phyloP scores from a whole-genome alignment of 1,139 yeast genomes.

The Pichia inconspicua region DNA sequence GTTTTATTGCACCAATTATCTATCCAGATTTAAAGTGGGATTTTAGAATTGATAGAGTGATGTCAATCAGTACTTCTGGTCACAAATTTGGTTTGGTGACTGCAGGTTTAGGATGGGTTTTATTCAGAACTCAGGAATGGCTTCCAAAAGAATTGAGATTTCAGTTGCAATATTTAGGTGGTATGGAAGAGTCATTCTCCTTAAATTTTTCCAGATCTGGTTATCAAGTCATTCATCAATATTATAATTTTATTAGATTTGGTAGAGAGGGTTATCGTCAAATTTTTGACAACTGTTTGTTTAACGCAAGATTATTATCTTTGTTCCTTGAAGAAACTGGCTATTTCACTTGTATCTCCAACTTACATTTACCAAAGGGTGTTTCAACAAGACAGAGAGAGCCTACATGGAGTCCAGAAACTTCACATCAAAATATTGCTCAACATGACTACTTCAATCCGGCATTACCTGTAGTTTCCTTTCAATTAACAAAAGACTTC shows the following conservation, averaged over 20 bases:
- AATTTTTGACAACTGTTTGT: slow-evolving; percentile 54
- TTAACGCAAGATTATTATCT: slow-evolving; percentile 65
- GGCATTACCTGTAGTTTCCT: slow-evolving; percentile 88
- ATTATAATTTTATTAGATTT: slow-evolving; percentile 64
- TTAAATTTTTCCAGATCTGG: slow-evolving; percentile 91
- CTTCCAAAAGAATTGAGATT: slow-evolving; percentile 70
- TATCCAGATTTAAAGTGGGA: slow-evolving; percentile 79
- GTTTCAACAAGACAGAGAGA: slow-evolving; percentile 20
- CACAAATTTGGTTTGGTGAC: slow-evolving; percentile 88
- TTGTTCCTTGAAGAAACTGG: slow-evolving; percentile 56
- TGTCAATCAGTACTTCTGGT: slow-evolving; percentile 85
- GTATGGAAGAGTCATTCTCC: slow-evolving; percentile 79
- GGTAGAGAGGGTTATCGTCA: slow-evolving; percentile 66
- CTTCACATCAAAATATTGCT: slow-evolving; percentile 19
- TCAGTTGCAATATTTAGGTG: slow-evolving; percentile 79
- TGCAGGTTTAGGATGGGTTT: slow-evolving; percentile 89
- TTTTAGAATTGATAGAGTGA: slow-evolving; percentile 67
- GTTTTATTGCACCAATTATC: slow-evolving; percentile 75
- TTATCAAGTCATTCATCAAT: slow-evolving; percentile 81
- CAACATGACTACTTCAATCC: slow-evolving; percentile 46
- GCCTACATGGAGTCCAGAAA: slow-evolving; percentile 4
- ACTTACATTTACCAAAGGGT: slow-evolving; percentile 57
- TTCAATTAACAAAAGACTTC: slow-evolving; percentile 59
- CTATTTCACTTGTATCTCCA: slow-evolving; percentile 68
- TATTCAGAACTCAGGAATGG: slow-evolving; percentile 61